These are phyloP conservation scores for Jacaranda mimosifolia DNA, from an alignment of 257 asterid genomes.

Conservation along the genomic window DNA sequence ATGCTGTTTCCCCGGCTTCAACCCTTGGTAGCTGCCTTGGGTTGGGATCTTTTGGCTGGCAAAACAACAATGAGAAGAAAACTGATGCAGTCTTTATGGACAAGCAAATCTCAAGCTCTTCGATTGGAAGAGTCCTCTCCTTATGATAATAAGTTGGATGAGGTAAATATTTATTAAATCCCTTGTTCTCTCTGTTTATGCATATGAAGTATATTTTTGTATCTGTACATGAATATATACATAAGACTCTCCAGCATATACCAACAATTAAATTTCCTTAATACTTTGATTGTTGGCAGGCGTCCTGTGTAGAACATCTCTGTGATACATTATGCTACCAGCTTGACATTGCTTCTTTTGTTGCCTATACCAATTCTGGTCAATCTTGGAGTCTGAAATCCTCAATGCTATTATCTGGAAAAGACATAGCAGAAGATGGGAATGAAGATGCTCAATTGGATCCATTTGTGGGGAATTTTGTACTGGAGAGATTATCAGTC, in stretches of 20 bases:
- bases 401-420: constrained; percentile 80
- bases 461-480: constrained; percentile 97
- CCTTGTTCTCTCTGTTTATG: constrained; percentile 32
- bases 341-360: constrained; percentile 96
- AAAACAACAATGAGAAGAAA: constrained; percentile 80
- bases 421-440: constrained; percentile 50
- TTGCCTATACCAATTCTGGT: constrained; percentile 90
- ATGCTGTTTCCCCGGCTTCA: constrained; percentile 89
- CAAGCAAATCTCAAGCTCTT: constrained; percentile 89
- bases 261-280: constrained; percentile 30
- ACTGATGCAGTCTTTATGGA: constrained; percentile 91
- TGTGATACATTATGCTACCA: constrained; percentile 93
- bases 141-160: constrained; percentile 67
- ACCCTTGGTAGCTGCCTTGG: constrained; percentile 94
- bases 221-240: constrained; percentile 11
- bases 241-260: constrained; percentile 17
- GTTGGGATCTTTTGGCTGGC: constrained; percentile 97
- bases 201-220: constrained; percentile 33
- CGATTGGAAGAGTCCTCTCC: constrained; percentile 80
- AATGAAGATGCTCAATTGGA: constrained; percentile 68
- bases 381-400: constrained; percentile 89
- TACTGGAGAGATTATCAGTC: constrained; percentile 87
- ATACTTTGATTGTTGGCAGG: constrained; percentile 63
- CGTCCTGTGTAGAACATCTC: constrained; percentile 82
- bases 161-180: constrained; percentile 56